Evolutionary conservation across 805 yeast species (phyloP).

Genomic region (Schwanniomyces sp.): DNA sequence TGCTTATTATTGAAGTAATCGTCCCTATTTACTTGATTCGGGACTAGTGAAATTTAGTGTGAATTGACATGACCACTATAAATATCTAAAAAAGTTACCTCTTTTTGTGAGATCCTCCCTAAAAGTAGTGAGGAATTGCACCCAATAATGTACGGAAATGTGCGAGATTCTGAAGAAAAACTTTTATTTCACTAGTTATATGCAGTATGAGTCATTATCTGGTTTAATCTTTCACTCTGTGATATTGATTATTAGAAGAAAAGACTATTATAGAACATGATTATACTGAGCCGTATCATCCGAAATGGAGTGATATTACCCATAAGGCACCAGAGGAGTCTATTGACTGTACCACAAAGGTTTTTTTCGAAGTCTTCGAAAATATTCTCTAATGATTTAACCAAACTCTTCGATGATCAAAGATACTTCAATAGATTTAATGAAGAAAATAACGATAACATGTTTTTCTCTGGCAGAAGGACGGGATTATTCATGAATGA

Average conservation of each 20-base stretch:
- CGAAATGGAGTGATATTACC: neutral
- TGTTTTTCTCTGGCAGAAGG: slow-evolving; percentile 9
- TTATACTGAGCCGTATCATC: neutral
- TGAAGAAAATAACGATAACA: slow-evolving; percentile 16
- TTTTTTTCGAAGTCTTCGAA: neutral
- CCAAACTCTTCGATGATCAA: slow-evolving; percentile 61
- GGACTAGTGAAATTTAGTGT: no score
- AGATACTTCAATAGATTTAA: slow-evolving; percentile 56
- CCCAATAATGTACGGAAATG: neutral
- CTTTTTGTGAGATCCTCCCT: neutral
- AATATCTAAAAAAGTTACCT: no score
- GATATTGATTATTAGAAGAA: neutral
- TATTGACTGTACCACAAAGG: neutral
- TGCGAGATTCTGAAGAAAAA: neutral
- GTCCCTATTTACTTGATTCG: no score
- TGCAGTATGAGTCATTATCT: neutral
- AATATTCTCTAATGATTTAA: slow-evolving; percentile 18
- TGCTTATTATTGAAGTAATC: no score
- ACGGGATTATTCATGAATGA: slow-evolving; percentile 78
- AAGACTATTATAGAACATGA: neutral
- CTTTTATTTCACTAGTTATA: neutral
- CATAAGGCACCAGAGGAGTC: neutral
- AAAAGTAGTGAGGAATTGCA: neutral
- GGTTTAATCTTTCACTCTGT: neutral
- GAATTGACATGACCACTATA: no score